These are phyloP conservation scores for Cichorium intybus DNA, from an alignment of 140 eudicot genomes.

Conservation along the genomic window DNA sequence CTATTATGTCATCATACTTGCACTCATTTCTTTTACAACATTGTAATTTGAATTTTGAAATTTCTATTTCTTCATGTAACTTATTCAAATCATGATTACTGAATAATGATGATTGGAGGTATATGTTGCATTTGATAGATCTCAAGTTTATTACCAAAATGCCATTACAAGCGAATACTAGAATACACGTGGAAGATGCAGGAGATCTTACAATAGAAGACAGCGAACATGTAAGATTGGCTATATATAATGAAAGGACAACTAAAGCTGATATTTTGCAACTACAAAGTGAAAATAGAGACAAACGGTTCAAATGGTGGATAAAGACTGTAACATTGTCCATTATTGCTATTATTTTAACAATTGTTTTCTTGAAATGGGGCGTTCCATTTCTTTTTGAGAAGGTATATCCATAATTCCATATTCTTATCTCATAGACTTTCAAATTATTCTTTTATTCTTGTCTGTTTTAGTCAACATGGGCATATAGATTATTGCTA, in stretches of 20 bases:
- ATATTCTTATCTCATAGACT: not conserved
- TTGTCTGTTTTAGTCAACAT: no score
- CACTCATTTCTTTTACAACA: not conserved
- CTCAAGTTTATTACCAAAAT: slow-evolving; percentile 25
- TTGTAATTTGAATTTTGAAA: no score
- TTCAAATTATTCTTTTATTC: no score
- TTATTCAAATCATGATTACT: not conserved
- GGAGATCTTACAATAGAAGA: slow-evolving; percentile 50
- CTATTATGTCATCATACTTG: not conserved
- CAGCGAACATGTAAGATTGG: slow-evolving; percentile 70
- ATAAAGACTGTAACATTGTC: slow-evolving; percentile 52
- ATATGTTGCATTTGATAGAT: slow-evolving; percentile 20
- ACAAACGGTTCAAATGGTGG: slow-evolving; percentile 64
- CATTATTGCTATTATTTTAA: slow-evolving; percentile 27
- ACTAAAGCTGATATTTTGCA: slow-evolving; percentile 40
- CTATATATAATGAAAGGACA: slow-evolving; percentile 47
- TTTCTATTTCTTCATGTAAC: no score
- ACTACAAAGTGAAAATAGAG: slow-evolving; percentile 38
- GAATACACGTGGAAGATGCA: slow-evolving; percentile 25
- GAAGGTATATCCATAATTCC: no score
- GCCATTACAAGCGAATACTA: slow-evolving; percentile 39
- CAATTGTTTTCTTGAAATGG: slow-evolving; percentile 66
- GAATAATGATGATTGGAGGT: slow-evolving; percentile 7
- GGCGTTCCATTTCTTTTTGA: slow-evolving; percentile 88
- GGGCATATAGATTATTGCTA: no score